Percentiles rank a stretch among this genome's conserved stretches.
These are phyloP conservation scores for Deuterostichococcus epilithicus DNA, from an alignment of 139 green algal species.

Conservation along the genomic window DNA sequence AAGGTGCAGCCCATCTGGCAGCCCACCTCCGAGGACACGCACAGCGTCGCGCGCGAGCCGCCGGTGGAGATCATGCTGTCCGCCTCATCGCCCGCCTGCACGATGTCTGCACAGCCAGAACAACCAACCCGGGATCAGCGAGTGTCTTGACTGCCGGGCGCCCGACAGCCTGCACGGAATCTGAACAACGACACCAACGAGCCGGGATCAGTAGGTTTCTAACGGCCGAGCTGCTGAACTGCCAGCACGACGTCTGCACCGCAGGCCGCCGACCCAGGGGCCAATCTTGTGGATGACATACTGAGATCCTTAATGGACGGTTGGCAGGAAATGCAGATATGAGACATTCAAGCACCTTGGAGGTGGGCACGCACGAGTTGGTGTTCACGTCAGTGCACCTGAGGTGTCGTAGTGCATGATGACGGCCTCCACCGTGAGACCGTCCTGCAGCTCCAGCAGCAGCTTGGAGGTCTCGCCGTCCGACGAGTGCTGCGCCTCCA, in stretches of 20 bases:
- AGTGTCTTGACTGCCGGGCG: no score
- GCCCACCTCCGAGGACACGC: constrained; percentile 78
- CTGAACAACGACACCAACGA: no score
- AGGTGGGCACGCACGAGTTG: neutral
- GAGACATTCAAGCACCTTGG: no score
- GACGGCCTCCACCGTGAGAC: constrained; percentile 83
- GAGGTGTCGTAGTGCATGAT: constrained; percentile 85
- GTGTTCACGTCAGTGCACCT: constrained; percentile 22
- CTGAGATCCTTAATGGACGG: no score
- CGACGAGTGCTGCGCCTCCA: constrained; percentile 39
- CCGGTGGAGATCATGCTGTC: constrained; percentile 5
- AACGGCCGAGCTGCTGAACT: no score
- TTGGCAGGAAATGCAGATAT: no score
- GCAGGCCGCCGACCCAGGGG: no score
- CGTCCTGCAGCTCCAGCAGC: constrained; percentile 87
- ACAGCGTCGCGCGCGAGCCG: constrained; percentile 69
- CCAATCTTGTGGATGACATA: no score
- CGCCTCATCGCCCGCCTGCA: neutral
- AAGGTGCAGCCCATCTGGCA: constrained; percentile 98
- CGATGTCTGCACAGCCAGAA: neutral
- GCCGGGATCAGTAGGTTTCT: no score
- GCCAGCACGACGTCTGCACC: no score
- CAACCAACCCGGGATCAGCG: neutral
- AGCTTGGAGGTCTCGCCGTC: constrained; percentile 82
- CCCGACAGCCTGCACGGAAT: no score